Evolutionary conservation across 202 grass and related monocot genomes (phyloP).

Genomic region (Eragrostis tef): DNA sequence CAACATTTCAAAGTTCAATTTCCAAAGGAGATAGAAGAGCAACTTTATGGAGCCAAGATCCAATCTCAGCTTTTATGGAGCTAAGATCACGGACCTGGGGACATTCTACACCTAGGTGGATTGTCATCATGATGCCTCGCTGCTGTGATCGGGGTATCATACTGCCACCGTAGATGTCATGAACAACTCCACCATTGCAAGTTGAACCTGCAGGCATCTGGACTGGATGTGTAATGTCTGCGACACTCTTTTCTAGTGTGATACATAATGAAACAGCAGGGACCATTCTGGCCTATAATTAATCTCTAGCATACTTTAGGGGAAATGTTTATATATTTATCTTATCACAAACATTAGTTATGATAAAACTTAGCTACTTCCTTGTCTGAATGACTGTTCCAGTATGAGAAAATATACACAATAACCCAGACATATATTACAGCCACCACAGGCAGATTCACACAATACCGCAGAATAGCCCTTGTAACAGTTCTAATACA

Average conservation of each 20-base stretch:
- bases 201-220: too few relatives aligned
- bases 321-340: neutral
- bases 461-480: neutral
- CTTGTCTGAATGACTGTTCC: neutral
- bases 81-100: too few relatives aligned
- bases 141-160: too few relatives aligned
- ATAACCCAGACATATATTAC: neutral
- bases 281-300: neutral
- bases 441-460: slow-evolving; percentile 8
- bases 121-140: too few relatives aligned
- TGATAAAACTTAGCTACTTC: neutral
- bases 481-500: slow-evolving; percentile 9
- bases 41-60: neutral
- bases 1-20: slow-evolving; percentile 49
- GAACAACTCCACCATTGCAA: too few relatives aligned
- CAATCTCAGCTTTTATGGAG: too few relatives aligned
- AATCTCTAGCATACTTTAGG: neutral
- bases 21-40: slow-evolving; percentile 44
- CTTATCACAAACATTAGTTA: neutral
- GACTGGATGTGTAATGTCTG: too few relatives aligned
- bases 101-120: too few relatives aligned
- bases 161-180: too few relatives aligned
- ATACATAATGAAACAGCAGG: neutral
- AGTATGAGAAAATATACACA: neutral
- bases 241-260: too few relatives aligned